These are phyloP conservation scores for Xylaria cubensis DNA, from an alignment of 495 filamentous ascomycete genomes.

Conservation along the genomic window DNA sequence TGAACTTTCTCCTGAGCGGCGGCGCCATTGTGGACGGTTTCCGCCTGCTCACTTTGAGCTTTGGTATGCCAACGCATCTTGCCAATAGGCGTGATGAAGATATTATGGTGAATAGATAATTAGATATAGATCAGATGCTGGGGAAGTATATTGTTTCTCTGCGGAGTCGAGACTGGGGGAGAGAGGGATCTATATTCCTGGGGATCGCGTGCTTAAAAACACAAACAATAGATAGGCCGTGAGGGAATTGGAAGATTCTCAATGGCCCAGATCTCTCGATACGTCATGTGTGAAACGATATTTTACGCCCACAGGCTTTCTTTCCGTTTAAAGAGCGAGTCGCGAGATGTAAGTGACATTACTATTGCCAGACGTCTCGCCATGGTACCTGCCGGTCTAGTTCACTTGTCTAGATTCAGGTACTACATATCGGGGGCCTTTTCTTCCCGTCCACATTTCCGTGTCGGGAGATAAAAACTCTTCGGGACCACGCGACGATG, in stretches of 20 bases:
- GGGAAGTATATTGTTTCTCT: not conserved
- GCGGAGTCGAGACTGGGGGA: not conserved
- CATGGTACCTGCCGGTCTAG: not conserved
- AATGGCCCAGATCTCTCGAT: not conserved
- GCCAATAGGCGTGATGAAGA: not conserved
- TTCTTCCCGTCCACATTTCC: not conserved
- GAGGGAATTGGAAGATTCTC: not conserved
- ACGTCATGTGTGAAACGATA: conserved; percentile 15
- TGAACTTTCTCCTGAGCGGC: not conserved
- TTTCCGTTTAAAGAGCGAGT: not conserved
- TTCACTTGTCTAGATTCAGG: not conserved
- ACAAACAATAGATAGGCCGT: not conserved
- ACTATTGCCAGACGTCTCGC: not conserved
- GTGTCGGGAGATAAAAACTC: not conserved
- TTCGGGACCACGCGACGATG: not conserved
- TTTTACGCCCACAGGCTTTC: not conserved
- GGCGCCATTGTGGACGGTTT: not conserved
- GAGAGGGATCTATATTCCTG: not conserved
- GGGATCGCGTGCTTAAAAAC: conserved; percentile 14
- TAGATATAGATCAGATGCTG: not conserved
- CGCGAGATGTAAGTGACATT: conserved; percentile 3
- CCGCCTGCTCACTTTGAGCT: not conserved
- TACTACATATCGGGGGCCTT: not conserved
- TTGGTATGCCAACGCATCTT: conserved; percentile 21
- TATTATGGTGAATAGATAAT: not conserved